These are phyloP conservation scores for Casuarina cunninghamiana DNA, from an alignment of 306 rosid genomes.

Conservation along the genomic window DNA sequence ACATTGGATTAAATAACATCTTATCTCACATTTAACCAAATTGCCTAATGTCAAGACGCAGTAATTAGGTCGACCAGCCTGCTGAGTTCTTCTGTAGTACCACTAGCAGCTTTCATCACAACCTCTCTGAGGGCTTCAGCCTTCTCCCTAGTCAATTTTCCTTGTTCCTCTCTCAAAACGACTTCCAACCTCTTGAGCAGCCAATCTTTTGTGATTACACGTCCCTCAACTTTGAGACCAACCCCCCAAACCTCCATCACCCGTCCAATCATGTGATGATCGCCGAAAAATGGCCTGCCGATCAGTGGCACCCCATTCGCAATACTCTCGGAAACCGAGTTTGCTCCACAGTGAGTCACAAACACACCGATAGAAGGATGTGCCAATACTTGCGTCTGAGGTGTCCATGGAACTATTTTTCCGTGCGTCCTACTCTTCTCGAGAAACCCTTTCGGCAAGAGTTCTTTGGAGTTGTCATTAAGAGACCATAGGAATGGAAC, in stretches of 20 bases:
- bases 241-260: constrained; percentile 48
- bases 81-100: constrained; percentile 24
- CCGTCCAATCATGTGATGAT: constrained; percentile 36
- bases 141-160: constrained; percentile 38
- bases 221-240: constrained; percentile 44
- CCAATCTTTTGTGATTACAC: constrained; percentile 42
- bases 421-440: constrained; percentile 30
- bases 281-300: constrained; percentile 50
- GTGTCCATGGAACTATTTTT: constrained; percentile 54
- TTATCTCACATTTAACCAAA: too few species aligned
- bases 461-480: not conserved
- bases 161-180: constrained; percentile 36
- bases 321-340: constrained; percentile 50
- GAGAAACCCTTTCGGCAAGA: constrained; percentile 44
- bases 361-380: constrained; percentile 45
- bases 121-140: constrained; percentile 16
- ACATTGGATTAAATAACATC: too few species aligned
- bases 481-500: constrained; percentile 31
- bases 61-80: constrained; percentile 20
- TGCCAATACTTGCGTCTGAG: constrained; percentile 42
- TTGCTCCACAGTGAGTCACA: constrained; percentile 53
- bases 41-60: not conserved
- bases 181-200: constrained; percentile 38
- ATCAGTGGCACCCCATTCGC: constrained; percentile 54
- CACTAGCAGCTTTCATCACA: constrained; percentile 36